Conservation (phyloP, 2,329 filamentous ascomycete genomes). For the Penicillium sp. region DNA sequence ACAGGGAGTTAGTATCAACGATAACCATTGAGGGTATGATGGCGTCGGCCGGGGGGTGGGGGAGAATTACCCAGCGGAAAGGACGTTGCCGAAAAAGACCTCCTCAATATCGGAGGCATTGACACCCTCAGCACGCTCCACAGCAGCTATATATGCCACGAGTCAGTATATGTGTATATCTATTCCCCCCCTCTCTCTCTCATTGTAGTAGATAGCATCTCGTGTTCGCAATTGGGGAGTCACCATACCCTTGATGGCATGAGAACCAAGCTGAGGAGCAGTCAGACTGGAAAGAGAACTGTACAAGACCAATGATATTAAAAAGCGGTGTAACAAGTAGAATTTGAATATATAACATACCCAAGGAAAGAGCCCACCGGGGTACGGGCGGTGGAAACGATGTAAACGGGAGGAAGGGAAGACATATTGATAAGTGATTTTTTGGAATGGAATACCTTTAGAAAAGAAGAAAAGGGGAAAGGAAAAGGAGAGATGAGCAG, state of each 20-base stretch:
- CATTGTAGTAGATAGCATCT: neutral
- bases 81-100: slow-evolving; percentile 96
- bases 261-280: slow-evolving; percentile 81
- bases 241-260: slow-evolving; percentile 80
- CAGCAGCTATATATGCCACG: slow-evolving; percentile 56
- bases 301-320: slow-evolving; percentile 10
- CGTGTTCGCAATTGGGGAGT: neutral
- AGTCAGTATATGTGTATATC: slow-evolving; percentile 10
- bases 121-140: slow-evolving; percentile 81
- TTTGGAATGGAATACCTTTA: neutral
- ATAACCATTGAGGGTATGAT: neutral
- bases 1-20: slow-evolving; percentile 14
- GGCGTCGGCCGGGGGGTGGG: too few species aligned
- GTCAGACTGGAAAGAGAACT: slow-evolving; percentile 86
- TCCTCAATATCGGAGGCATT: slow-evolving; percentile 90
- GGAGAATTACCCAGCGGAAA: slow-evolving; percentile 79
- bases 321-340: neutral
- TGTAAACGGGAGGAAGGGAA: slow-evolving; percentile 84
- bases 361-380: slow-evolving; percentile 93
- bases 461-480: neutral
- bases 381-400: slow-evolving; percentile 87
- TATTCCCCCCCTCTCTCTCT: neutral
- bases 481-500: neutral
- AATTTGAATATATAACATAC: slow-evolving; percentile 50
- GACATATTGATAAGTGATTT: slow-evolving; percentile 57